phyloP scores from a whole-genome alignment of 2,329 filamentous ascomycete genomes.

The Magnaporthales sp. region DNA sequence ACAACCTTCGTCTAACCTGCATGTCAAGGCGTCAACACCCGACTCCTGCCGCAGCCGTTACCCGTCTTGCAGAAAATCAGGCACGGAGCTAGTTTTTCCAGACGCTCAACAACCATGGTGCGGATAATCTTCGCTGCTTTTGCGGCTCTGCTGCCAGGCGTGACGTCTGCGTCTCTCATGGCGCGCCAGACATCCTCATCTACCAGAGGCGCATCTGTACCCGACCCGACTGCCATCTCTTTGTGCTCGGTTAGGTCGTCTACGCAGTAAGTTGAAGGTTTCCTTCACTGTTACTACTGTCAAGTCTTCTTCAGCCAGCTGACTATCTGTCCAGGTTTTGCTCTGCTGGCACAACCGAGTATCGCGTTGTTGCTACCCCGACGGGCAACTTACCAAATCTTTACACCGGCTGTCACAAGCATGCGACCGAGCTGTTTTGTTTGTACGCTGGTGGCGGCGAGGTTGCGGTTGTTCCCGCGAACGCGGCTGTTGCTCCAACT shows the following conservation, averaged over 20 bases:
- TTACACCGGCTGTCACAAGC: conserved; percentile 38
- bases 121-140: background rate
- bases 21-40: background rate
- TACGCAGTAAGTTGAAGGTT: background rate
- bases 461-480: conserved; percentile 25
- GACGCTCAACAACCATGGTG: background rate
- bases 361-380: conserved; percentile 2
- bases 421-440: conserved; percentile 36
- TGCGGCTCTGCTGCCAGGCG: background rate
- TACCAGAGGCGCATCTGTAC: background rate
- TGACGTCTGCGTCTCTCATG: background rate
- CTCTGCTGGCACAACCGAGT: conserved; percentile 4
- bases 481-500: conserved; percentile 10
- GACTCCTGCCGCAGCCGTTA: background rate
- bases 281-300: too few species aligned
- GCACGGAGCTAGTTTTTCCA: background rate
- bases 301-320: background rate
- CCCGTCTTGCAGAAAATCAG: background rate
- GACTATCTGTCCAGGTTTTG: background rate
- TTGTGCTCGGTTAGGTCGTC: conserved; percentile 2
- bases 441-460: conserved; percentile 23
- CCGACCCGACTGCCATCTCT: conserved; percentile 3
- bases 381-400: conserved; percentile 7
- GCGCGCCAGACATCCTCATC: background rate
- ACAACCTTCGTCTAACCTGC: background rate